These are phyloP conservation scores for Chlamydomonas sp. DNA, from an alignment of 139 green algal species.

Conservation along the genomic window DNA sequence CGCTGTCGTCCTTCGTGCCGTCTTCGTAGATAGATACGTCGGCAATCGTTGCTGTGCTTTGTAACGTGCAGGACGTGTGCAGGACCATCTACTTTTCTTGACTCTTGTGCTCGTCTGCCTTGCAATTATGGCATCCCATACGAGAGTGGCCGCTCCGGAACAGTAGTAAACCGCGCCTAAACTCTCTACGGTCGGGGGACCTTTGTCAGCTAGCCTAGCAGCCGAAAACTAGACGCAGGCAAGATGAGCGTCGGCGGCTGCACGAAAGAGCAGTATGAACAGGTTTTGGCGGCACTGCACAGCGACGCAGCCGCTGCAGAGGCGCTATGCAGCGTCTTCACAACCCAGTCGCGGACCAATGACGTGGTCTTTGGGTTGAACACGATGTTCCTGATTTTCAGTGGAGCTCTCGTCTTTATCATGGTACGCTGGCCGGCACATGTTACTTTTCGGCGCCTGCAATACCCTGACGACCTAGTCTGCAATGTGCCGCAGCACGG, in stretches of 20 bases:
- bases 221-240: no score
- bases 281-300: background rate
- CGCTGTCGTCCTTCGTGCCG: no score
- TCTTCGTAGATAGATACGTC: no score
- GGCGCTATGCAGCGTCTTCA: constrained; percentile 3
- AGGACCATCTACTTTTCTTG: no score
- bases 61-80: no score
- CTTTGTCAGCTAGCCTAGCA: no score
- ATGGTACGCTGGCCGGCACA: constrained; percentile 66
- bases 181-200: no score
- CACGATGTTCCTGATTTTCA: constrained; percentile 67
- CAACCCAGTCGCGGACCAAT: background rate
- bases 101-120: no score
- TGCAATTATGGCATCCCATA: no score
- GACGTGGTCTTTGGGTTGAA: constrained; percentile 48
- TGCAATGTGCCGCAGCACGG: constrained; percentile 29
- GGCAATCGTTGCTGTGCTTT: no score
- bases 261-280: background rate
- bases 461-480: background rate
- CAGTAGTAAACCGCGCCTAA: no score
- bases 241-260: background rate
- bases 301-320: background rate
- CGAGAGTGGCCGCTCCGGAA: no score
- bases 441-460: background rate
- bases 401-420: constrained; percentile 76